phyloP scores from a whole-genome alignment of 805 yeast species.

The Cephaloascus fragrans region DNA sequence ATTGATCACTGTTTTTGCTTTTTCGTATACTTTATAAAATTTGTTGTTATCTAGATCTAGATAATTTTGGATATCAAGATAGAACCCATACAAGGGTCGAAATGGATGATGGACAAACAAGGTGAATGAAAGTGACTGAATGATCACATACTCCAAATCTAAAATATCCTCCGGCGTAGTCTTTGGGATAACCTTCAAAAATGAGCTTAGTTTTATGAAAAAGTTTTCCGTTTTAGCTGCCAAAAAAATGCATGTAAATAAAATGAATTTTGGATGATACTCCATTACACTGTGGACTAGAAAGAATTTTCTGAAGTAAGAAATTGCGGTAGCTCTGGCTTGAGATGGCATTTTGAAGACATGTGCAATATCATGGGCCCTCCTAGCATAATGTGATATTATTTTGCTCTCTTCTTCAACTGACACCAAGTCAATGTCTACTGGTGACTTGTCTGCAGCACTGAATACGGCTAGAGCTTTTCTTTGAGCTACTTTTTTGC shows the following conservation, averaged over 20 bases:
- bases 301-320: constrained; percentile 75
- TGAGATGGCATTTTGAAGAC: constrained; percentile 81
- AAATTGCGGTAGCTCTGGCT: constrained; percentile 77
- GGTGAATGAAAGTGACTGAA: constrained; percentile 71
- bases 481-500: constrained; percentile 25
- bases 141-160: constrained; percentile 67
- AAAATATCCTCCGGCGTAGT: constrained; percentile 59
- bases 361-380: constrained; percentile 59
- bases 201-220: constrained; percentile 76
- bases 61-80: constrained; percentile 71
- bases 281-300: constrained; percentile 77
- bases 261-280: constrained; percentile 72
- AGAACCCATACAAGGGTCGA: constrained; percentile 89
- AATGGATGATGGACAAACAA: constrained; percentile 82
- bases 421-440: constrained; percentile 35
- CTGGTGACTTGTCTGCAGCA: constrained; percentile 15
- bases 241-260: constrained; percentile 74
- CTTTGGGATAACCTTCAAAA: constrained; percentile 61
- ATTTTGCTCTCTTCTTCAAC: constrained; percentile 63
- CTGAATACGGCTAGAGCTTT: constrained; percentile 18
- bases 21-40: constrained; percentile 62
- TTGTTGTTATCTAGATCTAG: constrained; percentile 41
- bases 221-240: constrained; percentile 92
- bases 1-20: constrained; percentile 53
- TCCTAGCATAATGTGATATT: constrained; percentile 63